Evolutionary conservation across 2,329 filamentous ascomycete genomes (phyloP).

Genomic region (Epichloe elymi): DNA sequence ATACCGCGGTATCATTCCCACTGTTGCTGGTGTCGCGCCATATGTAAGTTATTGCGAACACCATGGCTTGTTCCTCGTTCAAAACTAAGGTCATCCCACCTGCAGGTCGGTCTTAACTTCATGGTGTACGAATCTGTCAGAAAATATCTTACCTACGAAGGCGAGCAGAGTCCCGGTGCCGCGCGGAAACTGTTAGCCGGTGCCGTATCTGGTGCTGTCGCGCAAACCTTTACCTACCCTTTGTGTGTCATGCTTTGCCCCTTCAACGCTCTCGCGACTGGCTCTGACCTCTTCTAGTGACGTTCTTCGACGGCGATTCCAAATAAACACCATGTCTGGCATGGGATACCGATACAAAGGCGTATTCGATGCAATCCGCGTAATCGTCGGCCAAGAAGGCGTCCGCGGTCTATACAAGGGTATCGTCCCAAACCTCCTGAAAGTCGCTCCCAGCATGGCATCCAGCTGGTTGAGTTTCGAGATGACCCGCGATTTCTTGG

Average conservation of each 20-base stretch:
- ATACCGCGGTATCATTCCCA: slow-evolving; percentile 91
- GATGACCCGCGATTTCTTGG: slow-evolving; percentile 74
- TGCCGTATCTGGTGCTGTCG: slow-evolving; percentile 88
- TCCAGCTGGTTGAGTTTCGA: slow-evolving; percentile 98
- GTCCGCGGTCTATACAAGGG: slow-evolving; percentile 84
- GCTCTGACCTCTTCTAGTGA: slow-evolving; percentile 42
- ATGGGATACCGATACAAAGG: slow-evolving; percentile 94
- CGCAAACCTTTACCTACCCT: slow-evolving; percentile 95
- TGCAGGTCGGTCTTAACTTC: slow-evolving; percentile 84
- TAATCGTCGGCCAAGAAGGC: slow-evolving; percentile 77
- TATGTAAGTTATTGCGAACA: slow-evolving; percentile 44
- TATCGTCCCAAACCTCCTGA: slow-evolving; percentile 86
- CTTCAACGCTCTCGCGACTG: too few species aligned
- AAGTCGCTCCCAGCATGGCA: slow-evolving; percentile 97
- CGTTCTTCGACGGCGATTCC: slow-evolving; percentile 83
- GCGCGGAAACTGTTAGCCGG: slow-evolving; percentile 76
- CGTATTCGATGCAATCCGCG: slow-evolving; percentile 67
- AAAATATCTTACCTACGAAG: slow-evolving; percentile 72
- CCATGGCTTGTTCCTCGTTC: not conserved
- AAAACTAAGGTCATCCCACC: slow-evolving; percentile 10
- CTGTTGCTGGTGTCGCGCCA: slow-evolving; percentile 86
- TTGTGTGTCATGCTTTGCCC: slow-evolving; percentile 51
- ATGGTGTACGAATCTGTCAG: slow-evolving; percentile 94
- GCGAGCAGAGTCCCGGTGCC: slow-evolving; percentile 69
- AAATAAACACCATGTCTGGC: slow-evolving; percentile 98